Evolutionary conservation across 78 protist genomes (phyloP), one percentile per base, ranked within the genome.

Genomic region (Dictyostelium capitatum): DNA sequence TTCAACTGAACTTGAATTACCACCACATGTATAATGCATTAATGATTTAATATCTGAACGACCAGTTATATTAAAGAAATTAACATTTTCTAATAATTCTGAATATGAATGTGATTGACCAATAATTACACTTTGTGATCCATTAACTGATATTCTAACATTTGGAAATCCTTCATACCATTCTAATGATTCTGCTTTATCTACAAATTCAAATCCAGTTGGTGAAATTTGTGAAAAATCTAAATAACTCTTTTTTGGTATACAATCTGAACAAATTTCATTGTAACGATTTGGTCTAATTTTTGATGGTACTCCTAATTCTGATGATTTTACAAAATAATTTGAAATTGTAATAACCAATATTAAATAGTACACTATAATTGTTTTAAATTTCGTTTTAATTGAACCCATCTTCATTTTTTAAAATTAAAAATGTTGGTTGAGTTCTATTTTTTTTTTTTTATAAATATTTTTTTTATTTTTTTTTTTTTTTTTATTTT

Each of bases 21-120:
- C 53, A 37, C 90, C 90, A 23, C 90, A 82, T 5, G 73, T 15
- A 53, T 82, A 82, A 53, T 82, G 90, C 90, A 82, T 53, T 3
- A 82, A 32, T 12, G 81, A 70, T 8, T 82, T 67, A 9, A 82
- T 70, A 48, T 67, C 79, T 0, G 43, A 8, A 23, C 56, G 53
- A 9, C 90, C 80, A 5, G 90, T 82, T 6, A 70, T 53, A 41
- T 82, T 82, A 48, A 82, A 82, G 56, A 82, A 82, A 23, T 54
- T 51, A 7, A 30, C 28, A 41, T 56, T 56, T 17, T 30, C 72
- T 1, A 30, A 41, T 9, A 56, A 28, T 10, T 59, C 74, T 0
- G 17, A 8, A 37, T 69, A 82, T 7, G 6, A 8, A 19, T 59
- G 70, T 0, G 74, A 37, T 43, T 70, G 69, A 11, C 90, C 90